Evolutionary conservation across 1,139 yeast species (phyloP).

Genomic region (Hemisphaericaspora xylofermentans): DNA sequence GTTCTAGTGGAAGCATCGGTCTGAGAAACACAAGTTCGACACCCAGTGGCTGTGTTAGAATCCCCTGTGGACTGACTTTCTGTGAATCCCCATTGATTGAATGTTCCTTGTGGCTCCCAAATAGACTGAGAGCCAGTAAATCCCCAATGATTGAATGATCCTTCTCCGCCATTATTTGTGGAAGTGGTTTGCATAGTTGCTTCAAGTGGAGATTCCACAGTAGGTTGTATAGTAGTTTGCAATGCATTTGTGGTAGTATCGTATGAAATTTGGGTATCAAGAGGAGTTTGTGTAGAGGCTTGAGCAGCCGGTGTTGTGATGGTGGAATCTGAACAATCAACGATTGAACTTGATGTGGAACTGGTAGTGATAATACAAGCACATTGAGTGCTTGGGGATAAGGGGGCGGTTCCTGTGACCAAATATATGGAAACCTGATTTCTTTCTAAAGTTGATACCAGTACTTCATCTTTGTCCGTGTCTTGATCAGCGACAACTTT

Average conservation of each 20-base stretch:
- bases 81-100: conserved; percentile 39
- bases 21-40: not conserved
- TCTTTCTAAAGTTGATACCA: too few species aligned
- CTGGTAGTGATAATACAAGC: too few species aligned
- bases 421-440: not conserved
- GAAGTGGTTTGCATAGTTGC: not conserved
- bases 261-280: too few species aligned
- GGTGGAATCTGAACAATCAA: too few species aligned
- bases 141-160: conserved; percentile 40
- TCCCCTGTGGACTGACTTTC: conserved; percentile 41
- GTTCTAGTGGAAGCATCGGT: conserved; percentile 2
- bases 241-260: too few species aligned
- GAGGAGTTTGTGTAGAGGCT: not conserved
- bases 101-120: conserved; percentile 22
- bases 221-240: too few species aligned
- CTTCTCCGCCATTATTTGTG: not conserved
- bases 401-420: too few species aligned
- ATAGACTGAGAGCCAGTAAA: conserved; percentile 41
- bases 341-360: too few species aligned
- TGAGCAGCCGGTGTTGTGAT: not conserved
- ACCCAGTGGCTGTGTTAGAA: conserved; percentile 3
- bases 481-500: too few species aligned
- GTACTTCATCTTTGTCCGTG: too few species aligned
- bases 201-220: too few species aligned
- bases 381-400: too few species aligned